These are phyloP conservation scores for Wickerhamomyces sp. DNA, from an alignment of 1,139 yeast species.

Conservation along the genomic window DNA sequence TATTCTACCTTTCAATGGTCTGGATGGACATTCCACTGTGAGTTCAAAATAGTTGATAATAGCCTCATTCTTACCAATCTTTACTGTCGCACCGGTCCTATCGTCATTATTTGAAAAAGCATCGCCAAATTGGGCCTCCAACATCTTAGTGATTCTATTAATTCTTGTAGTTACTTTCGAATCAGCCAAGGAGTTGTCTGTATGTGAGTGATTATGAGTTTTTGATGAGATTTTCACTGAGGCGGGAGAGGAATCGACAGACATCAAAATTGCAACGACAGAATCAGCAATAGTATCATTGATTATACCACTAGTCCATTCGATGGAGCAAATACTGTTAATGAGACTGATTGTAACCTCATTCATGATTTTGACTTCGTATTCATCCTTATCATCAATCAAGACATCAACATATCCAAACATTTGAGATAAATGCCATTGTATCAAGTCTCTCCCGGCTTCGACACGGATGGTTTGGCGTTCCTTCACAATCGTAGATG, in stretches of 20 bases:
- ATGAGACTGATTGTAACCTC: slow-evolving; percentile 47
- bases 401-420: slow-evolving; percentile 76
- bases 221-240: slow-evolving; percentile 81
- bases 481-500: slow-evolving; percentile 82
- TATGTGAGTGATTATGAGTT: slow-evolving; percentile 36
- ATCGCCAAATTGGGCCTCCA: slow-evolving; percentile 87
- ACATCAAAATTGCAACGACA: slow-evolving; percentile 79
- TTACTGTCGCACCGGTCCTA: slow-evolving; percentile 33
- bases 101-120: slow-evolving; percentile 42
- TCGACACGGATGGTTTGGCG: slow-evolving; percentile 72
- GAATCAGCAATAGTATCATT: slow-evolving; percentile 95
- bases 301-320: slow-evolving; percentile 88
- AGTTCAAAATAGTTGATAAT: slow-evolving; percentile 57
- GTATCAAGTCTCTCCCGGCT: slow-evolving; percentile 74
- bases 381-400: slow-evolving; percentile 48
- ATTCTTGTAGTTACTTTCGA: slow-evolving; percentile 48
- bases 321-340: slow-evolving; percentile 56
- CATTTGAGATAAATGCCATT: slow-evolving; percentile 94
- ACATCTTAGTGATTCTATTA: slow-evolving; percentile 54
- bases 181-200: slow-evolving; percentile 23
- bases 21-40: slow-evolving; percentile 71
- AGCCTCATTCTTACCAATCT: slow-evolving; percentile 74
- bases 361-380: slow-evolving; percentile 43
- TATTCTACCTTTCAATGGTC: slow-evolving; percentile 75
- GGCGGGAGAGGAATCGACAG: slow-evolving; percentile 93